Conservation (phyloP, 73 alveolate genomes). For the Loxodes magnus region DNA sequence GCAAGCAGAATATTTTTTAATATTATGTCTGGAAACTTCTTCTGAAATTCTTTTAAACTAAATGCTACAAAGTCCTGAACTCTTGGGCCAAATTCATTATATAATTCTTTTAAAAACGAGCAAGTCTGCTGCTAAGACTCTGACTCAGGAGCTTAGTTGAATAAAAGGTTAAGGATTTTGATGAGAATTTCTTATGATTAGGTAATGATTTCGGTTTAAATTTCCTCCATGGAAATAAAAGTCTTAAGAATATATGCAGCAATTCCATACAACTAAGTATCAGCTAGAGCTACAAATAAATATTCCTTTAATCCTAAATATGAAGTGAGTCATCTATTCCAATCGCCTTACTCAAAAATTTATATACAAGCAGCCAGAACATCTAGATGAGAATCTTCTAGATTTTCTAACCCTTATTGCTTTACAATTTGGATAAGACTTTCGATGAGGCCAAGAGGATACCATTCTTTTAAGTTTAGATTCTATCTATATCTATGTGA, state of each 20-base stretch:
- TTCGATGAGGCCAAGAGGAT: constrained; percentile 30
- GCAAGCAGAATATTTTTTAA: too few relatives aligned
- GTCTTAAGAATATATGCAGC: constrained; percentile 17
- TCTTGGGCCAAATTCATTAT: constrained; percentile 1
- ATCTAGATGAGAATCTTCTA: constrained; percentile 27
- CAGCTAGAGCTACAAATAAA: constrained; percentile 40
- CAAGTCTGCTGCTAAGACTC: background rate
- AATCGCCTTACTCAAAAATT: constrained; percentile 15
- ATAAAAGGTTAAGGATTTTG: constrained; percentile 26
- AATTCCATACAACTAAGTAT: constrained; percentile 20
- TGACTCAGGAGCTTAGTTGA: background rate
- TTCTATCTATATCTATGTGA: constrained; percentile 44
- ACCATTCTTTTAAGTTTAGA: constrained; percentile 53
- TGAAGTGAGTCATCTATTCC: constrained; percentile 29
- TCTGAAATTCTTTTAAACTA: background rate
- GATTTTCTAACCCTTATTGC: constrained; percentile 13
- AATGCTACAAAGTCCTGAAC: constrained; percentile 8
- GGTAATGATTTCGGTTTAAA: constrained; percentile 16
- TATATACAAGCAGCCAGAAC: constrained; percentile 18
- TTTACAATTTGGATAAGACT: constrained; percentile 18
- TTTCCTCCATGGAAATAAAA: constrained; percentile 27
- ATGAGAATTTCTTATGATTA: constrained; percentile 25
- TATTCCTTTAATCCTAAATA: constrained; percentile 27
- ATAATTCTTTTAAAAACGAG: background rate
- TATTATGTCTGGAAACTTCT: constrained; percentile 11